Conservation (phyloP, 148 eudicot species). For the Spergularia marina region DNA sequence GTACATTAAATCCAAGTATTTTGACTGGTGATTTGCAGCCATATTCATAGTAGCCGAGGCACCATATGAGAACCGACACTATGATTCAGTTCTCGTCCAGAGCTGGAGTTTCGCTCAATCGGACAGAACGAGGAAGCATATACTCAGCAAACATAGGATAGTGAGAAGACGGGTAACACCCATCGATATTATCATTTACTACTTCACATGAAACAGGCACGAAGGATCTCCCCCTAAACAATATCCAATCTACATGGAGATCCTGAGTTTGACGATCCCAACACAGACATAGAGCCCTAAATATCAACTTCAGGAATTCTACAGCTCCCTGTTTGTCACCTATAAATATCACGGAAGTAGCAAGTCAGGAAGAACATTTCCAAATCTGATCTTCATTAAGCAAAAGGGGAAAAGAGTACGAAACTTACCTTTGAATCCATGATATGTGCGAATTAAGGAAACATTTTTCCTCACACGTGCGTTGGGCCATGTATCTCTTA, state of each 20-base stretch:
- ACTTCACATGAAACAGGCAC: constrained; percentile 84
- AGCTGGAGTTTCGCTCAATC: constrained; percentile 61
- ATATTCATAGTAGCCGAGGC: background rate
- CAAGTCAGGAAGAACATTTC: background rate
- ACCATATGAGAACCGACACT: background rate
- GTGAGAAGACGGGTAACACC: constrained; percentile 87
- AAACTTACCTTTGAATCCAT: constrained; percentile 86
- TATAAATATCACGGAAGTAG: constrained; percentile 25
- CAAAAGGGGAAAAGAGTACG: background rate
- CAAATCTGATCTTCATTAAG: background rate
- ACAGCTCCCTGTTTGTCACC: constrained; percentile 89
- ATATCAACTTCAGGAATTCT: constrained; percentile 83
- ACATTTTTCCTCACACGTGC: constrained; percentile 88
- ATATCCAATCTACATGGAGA: constrained; percentile 90
- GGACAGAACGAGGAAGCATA: constrained; percentile 88
- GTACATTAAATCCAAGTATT: background rate
- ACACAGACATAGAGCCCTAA: constrained; percentile 95
- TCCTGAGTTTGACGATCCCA: constrained; percentile 99
- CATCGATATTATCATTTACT: constrained; percentile 81
- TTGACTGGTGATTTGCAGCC: background rate
- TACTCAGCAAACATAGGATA: constrained; percentile 90
- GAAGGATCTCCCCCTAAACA: constrained; percentile 82
- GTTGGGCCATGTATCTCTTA: constrained; percentile 98
- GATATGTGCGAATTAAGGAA: constrained; percentile 84
- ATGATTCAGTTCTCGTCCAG: constrained; percentile 36